Evolutionary conservation across 2,329 filamentous ascomycete species (phyloP), one percentile per base, ranked within the genome.

Genomic region (Alternaria atra): DNA sequence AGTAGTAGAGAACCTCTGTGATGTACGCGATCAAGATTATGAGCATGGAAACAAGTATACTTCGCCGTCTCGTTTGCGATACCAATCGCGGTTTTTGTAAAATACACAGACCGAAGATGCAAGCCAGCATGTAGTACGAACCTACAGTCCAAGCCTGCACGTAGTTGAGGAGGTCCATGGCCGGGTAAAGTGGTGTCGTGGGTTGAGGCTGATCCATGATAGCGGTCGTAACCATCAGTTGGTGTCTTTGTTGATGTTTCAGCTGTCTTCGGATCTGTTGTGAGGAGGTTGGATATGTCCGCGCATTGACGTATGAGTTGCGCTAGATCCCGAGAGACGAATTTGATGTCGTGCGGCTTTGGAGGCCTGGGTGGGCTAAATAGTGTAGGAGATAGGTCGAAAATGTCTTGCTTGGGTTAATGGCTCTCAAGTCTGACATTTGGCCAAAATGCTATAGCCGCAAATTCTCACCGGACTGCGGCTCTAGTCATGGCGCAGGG

Each of bases 1-100:
- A 64, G 58, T 77, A 78, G 56, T 77, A 78, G 4, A 78, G 55
- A 3, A 73, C 64, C 50, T 78, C 74, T 17, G 69, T 66, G 13
- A 74, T 59, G 55, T 77, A 76, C 3, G 68, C 66, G 20, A 67
- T 10, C 9, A 76, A 58, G 13, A 70, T 63, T 1, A 64, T 50
- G 29, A 58, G 7, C 20, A 64, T 60, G 7, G 72, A 52, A 1
- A 56, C 55, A 1, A 73, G 20, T 15, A 68, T 56, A n/a, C 71
- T 66, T 51, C 71, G 61, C 37, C 72, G 66, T 47, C 70, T 60
- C 46, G 65, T 71, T 7, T 60, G 58, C n/a, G 72, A 60, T 32
- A 77, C 51, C 25, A 63, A 52, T 32, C 64, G 67, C 13, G 73
- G 44, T 40, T 76, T 77, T 27, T 77, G 76, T 15, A 78, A 58